Evolutionary conservation across 441 rosid species (phyloP).

Genomic region (Gossypium gossypioides): DNA sequence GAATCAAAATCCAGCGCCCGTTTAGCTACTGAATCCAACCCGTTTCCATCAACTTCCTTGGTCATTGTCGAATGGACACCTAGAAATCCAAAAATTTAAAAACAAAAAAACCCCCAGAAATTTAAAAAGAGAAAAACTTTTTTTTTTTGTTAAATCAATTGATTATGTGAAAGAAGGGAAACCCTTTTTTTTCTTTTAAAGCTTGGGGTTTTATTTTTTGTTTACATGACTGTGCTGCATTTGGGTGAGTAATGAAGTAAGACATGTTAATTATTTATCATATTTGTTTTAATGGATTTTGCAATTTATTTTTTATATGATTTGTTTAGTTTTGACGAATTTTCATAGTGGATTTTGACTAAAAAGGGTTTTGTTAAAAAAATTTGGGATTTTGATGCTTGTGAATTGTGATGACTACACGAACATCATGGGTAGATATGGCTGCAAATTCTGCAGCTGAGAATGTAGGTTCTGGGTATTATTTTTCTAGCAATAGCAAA

Average conservation of each 20-base stretch:
- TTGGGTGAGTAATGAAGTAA: not conserved
- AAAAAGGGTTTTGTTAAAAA: conserved; percentile 10
- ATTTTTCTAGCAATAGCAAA: conserved; percentile 38
- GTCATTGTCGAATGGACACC: too few species aligned
- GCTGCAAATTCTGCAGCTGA: conserved; percentile 69
- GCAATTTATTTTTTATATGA: not conserved
- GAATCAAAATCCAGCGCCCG: conserved; percentile 41
- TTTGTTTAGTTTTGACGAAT: conserved; percentile 10
- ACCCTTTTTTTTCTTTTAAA: not conserved
- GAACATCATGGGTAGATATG: conserved; percentile 78
- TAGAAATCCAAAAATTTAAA: too few species aligned
- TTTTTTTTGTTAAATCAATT: too few species aligned
- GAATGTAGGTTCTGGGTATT: conserved; percentile 27
- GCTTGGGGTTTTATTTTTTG: not conserved
- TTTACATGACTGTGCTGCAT: conserved; percentile 1
- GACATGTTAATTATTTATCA: not conserved
- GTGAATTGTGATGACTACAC: conserved; percentile 36
- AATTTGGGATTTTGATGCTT: conserved; percentile 3
- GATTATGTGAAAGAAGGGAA: not conserved
- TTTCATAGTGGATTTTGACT: not conserved
- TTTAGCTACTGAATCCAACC: conserved; percentile 26
- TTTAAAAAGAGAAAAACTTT: not conserved
- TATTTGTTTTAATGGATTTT: not conserved
- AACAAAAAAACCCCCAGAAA: not conserved
- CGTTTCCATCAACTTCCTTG: conserved; percentile 14